These are phyloP conservation scores for Lipomyces spencermartinsiae DNA, from an alignment of 805 yeast genomes.

Conservation along the genomic window DNA sequence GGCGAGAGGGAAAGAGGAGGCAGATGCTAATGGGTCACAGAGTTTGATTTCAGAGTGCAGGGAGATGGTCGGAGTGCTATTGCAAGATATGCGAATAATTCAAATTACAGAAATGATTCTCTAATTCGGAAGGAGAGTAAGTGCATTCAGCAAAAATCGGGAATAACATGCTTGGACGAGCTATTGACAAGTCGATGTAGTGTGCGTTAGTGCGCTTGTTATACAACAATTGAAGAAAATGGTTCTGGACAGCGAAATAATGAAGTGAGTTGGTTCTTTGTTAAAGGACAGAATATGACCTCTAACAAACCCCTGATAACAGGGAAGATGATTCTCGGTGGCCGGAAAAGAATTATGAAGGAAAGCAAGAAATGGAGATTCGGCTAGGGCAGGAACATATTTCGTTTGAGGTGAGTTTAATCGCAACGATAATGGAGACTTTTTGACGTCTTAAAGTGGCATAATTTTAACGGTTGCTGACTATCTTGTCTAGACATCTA, in stretches of 20 bases:
- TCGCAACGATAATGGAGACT: not conserved
- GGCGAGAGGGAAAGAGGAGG: not conserved
- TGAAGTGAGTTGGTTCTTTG: slow-evolving; percentile 40
- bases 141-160: slow-evolving; percentile 15
- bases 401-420: slow-evolving; percentile 43
- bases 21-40: slow-evolving; percentile 31
- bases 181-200: slow-evolving; percentile 29
- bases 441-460: too few relatives aligned
- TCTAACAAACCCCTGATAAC: not conserved
- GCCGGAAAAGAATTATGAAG: slow-evolving; percentile 52
- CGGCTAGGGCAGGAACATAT: slow-evolving; percentile 48
- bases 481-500: slow-evolving; percentile 43
- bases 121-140: slow-evolving; percentile 49
- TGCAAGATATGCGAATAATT: slow-evolving; percentile 54
- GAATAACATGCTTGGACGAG: not conserved
- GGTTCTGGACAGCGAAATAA: slow-evolving; percentile 50
- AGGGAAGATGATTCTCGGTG: slow-evolving; percentile 51
- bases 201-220: slow-evolving; percentile 48
- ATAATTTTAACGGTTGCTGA: too few relatives aligned
- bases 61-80: slow-evolving; percentile 46
- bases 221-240: slow-evolving; percentile 48
- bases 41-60: slow-evolving; percentile 47
- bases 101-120: slow-evolving; percentile 54
- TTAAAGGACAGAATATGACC: not conserved
- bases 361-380: slow-evolving; percentile 53